phyloP scores from a whole-genome alignment of 2,329 filamentous ascomycete species.

The Pseudogymnoascus sp. region DNA sequence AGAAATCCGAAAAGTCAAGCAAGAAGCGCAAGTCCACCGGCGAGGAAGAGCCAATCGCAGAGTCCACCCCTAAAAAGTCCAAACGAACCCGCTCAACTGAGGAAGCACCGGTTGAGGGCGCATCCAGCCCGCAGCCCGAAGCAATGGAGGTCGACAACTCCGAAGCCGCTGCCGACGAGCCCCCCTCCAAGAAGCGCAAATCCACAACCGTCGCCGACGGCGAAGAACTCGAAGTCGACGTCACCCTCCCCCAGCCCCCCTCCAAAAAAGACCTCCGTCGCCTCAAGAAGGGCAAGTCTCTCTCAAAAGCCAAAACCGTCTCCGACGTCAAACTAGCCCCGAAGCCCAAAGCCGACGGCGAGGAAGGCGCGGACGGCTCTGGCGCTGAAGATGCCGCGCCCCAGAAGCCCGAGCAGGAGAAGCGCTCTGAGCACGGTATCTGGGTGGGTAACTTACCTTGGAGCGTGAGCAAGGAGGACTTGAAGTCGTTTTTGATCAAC shows the following conservation, averaged over 20 bases:
- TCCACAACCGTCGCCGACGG: slow-evolving; percentile 32
- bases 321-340: slow-evolving; percentile 29
- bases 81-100: slow-evolving; percentile 4
- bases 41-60: slow-evolving; percentile 4
- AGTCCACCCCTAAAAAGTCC: neutral
- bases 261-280: slow-evolving; percentile 89
- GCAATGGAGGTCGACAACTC: neutral
- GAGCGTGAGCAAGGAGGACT: slow-evolving; percentile 60
- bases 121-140: slow-evolving; percentile 9
- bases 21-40: slow-evolving; percentile 42
- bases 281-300: slow-evolving; percentile 71
- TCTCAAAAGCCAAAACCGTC: slow-evolving; percentile 36
- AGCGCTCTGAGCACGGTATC: slow-evolving; percentile 72
- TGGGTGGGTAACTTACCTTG: slow-evolving; percentile 98
- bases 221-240: slow-evolving; percentile 80
- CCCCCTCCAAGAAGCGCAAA: slow-evolving; percentile 59
- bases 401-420: slow-evolving; percentile 35
- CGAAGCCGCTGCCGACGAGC: slow-evolving; percentile 9
- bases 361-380: slow-evolving; percentile 25
- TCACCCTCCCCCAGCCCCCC: slow-evolving; percentile 81
- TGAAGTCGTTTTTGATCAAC: slow-evolving; percentile 72
- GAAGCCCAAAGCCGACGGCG: slow-evolving; percentile 26
- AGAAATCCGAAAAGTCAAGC: slow-evolving; percentile 9
- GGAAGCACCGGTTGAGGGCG: neutral
- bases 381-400: slow-evolving; percentile 17